Conservation (phyloP, 2,329 filamentous ascomycete genomes). For the Dactylellina parvicollis region DNA sequence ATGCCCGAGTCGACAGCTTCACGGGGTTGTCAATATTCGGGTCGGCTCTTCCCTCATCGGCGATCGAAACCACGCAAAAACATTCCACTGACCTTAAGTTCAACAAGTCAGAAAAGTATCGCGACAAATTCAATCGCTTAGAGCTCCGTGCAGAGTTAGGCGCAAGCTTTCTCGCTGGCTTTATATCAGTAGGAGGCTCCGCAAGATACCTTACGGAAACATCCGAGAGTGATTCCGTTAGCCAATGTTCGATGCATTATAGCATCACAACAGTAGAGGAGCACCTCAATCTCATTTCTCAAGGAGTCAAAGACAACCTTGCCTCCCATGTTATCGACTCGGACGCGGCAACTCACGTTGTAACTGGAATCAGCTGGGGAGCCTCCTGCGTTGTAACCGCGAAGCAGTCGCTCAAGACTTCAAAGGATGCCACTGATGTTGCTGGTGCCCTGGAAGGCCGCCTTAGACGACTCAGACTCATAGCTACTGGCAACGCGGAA, state of each 20-base stretch:
- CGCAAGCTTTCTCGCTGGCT: constrained; percentile 41
- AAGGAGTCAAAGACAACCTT: constrained; percentile 12
- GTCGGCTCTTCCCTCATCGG: not conserved
- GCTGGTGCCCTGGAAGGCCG: not conserved
- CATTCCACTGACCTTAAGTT: constrained; percentile 11
- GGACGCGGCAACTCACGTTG: constrained; percentile 32
- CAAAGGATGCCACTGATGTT: not conserved
- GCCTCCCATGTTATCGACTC: constrained; percentile 1
- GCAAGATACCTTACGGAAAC: constrained; percentile 32
- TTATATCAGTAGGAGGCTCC: constrained; percentile 31
- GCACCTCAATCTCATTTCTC: constrained; percentile 17
- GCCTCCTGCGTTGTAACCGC: constrained; percentile 38
- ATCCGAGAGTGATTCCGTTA: not conserved
- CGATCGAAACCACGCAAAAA: constrained; percentile 13
- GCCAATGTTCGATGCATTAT: constrained; percentile 30
- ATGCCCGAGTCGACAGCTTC: constrained; percentile 38
- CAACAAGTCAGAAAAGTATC: constrained; percentile 21
- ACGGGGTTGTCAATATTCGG: constrained; percentile 19
- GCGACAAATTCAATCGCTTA: constrained; percentile 34
- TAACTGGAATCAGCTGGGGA: constrained; percentile 41
- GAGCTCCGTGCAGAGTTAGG: constrained; percentile 25
- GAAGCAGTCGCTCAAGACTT: constrained; percentile 2
- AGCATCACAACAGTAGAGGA: constrained; percentile 35
- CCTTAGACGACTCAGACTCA: not conserved
- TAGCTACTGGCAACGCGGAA: not conserved